Base-by-base conservation (phyloP, 2,329 filamentous ascomycete species). In the Ilyonectria sp. region DNA sequence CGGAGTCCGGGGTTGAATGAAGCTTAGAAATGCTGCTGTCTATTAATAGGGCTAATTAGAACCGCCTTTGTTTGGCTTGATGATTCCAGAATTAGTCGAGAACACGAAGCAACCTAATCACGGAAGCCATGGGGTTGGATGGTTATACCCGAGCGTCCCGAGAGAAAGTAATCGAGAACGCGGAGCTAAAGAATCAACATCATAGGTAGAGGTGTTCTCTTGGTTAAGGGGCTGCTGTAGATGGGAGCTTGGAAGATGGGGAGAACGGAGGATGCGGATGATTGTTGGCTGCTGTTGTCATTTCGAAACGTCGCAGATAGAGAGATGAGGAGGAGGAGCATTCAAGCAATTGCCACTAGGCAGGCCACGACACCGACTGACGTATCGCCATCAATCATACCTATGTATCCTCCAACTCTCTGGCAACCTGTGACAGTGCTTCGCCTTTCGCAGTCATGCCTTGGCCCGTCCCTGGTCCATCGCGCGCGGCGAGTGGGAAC, bases 261-360 rank as follows among this genome's bases (percentile, higher is more conserved):
- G 11, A 40, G 13, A 43, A n/a, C 2, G 15, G 15, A 17, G n/a
- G 40, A 43, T 43, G 15, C 15, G 37, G 17, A 40, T 40, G 44
- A 44, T 43, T 46, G 44, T 60, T 65, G 44, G 33, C 35, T 35
- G 44, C n/a, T 15, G 19, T 29, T 40, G 35, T 33, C 40, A 43
- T 52, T 33, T 56, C 33, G 61, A 65, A 57, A 69, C 58, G 68
- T 68, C 61, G 47, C 61, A 62, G 47, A 60, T 65, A 65, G 19
- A 63, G 49, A 46, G 23, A 50, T 52, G 31, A 37, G 43, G 33
- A 37, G 53, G 29, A 35, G 33, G 37, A 57, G 54, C 43, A 40
- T 40, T 54, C 23, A 8, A n/a, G 13, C 29, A 49, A 60, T n/a
- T 17, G 17, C 31, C 19, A 35, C 50, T 53, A 52, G 50, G n/a